Conservation (phyloP, 2,329 filamentous ascomycete genomes). For the Graphilbum fragrans region DNA sequence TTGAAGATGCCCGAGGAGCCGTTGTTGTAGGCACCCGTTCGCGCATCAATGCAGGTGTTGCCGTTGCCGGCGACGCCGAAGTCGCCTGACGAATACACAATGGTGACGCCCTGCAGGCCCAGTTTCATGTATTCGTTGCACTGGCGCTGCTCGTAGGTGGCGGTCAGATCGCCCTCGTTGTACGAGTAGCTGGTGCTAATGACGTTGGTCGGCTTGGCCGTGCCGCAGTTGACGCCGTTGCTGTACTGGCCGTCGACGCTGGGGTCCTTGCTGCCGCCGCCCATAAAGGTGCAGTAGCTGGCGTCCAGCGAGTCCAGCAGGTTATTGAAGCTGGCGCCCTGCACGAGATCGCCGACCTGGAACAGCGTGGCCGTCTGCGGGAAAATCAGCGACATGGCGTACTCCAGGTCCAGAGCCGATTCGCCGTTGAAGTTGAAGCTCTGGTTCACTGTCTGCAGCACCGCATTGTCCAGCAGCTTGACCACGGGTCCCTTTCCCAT, state of each 20-base stretch:
- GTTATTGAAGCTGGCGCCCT: slow-evolving; percentile 16
- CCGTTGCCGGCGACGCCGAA: slow-evolving; percentile 30
- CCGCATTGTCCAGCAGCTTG: slow-evolving; percentile 20
- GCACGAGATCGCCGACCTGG: slow-evolving; percentile 28
- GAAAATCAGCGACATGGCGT: slow-evolving; percentile 31
- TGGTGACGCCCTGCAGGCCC: slow-evolving; percentile 35
- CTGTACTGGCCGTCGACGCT: slow-evolving; percentile 22
- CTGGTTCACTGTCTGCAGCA: slow-evolving; percentile 20
- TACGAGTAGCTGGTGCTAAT: slow-evolving; percentile 42
- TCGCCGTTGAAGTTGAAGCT: slow-evolving; percentile 26
- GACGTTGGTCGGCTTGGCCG: slow-evolving; percentile 32
- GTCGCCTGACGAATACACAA: slow-evolving; percentile 40
- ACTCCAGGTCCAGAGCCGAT: slow-evolving; percentile 22
- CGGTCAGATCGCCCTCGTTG: slow-evolving; percentile 36
- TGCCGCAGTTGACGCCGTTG: slow-evolving; percentile 32
- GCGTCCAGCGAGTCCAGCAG: slow-evolving; percentile 31
- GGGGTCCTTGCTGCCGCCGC: slow-evolving; percentile 24
- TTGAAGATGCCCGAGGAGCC: slow-evolving; percentile 29
- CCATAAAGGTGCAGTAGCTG: slow-evolving; percentile 27
- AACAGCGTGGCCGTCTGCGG: slow-evolving; percentile 38
- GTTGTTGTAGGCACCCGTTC: slow-evolving; percentile 16
- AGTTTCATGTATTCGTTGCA: slow-evolving; percentile 47
- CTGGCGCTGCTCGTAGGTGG: slow-evolving; percentile 36
- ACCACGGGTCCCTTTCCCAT: slow-evolving; percentile 25
- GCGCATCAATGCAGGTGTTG: slow-evolving; percentile 21